Conservation (phyloP, 2,329 filamentous ascomycete genomes). For the Xylariaceae sp. region DNA sequence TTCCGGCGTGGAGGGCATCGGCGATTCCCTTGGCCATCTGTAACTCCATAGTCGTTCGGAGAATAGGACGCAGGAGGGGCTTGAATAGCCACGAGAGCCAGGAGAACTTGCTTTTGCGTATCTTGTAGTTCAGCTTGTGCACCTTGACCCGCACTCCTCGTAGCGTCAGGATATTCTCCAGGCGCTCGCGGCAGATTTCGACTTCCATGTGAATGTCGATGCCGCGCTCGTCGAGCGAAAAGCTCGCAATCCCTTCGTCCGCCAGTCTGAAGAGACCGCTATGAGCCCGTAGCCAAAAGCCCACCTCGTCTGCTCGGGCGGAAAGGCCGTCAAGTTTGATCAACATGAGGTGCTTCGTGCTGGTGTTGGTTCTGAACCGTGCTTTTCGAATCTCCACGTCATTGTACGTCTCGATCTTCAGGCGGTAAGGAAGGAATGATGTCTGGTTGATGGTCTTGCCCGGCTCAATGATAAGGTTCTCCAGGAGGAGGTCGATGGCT, state of each 20-base stretch:
- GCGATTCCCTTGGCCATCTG: conserved; percentile 69
- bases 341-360: conserved; percentile 64
- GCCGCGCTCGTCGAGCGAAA: conserved; percentile 79
- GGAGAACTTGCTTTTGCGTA: conserved; percentile 69
- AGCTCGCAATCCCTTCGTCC: conserved; percentile 80
- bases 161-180: conserved; percentile 78
- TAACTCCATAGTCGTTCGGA: conserved; percentile 68
- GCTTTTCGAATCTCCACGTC: conserved; percentile 81
- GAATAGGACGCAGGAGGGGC: conserved; percentile 72
- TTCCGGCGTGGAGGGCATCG: conserved; percentile 64
- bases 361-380: conserved; percentile 60
- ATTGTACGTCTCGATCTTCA: conserved; percentile 78
- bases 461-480: conserved; percentile 87
- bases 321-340: conserved; percentile 79
- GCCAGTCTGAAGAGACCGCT: conserved; percentile 67
- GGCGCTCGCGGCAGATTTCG: conserved; percentile 69
- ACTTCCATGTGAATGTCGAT: conserved; percentile 82
- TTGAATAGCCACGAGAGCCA: conserved; percentile 79
- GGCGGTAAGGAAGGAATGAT: conserved; percentile 81
- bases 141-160: conserved; percentile 72
- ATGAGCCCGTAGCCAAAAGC: conserved; percentile 82
- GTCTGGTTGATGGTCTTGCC: conserved; percentile 77
- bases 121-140: conserved; percentile 77
- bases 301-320: conserved; percentile 77
- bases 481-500: conserved; percentile 76